Conservation (phyloP, 164 flowering plant genomes). For the Magnolia sinica region DNA sequence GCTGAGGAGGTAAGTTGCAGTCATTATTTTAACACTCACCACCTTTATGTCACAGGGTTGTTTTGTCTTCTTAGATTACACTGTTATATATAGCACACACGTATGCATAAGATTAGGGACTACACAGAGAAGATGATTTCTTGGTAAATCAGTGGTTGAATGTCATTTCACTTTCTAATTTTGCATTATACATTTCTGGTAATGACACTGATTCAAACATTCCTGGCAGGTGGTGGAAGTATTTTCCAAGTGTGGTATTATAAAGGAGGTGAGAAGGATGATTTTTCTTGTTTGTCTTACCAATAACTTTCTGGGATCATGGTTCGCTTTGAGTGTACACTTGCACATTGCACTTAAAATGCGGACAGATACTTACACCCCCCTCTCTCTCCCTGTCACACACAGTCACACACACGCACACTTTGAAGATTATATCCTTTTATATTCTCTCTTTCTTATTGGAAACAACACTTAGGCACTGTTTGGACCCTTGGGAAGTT, state of each 20-base stretch:
- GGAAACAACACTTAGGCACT: too few relatives aligned
- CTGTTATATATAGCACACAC: background rate
- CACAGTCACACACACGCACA: too few relatives aligned
- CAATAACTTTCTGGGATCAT: background rate
- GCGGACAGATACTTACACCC: too few relatives aligned
- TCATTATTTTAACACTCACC: background rate
- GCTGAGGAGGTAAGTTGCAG: slow-evolving; percentile 67
- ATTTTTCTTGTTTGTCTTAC: background rate
- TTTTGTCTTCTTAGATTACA: background rate
- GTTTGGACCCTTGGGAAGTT: too few relatives aligned
- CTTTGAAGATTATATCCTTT: too few relatives aligned
- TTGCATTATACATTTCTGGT: background rate
- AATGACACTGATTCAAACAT: background rate
- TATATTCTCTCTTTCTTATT: too few relatives aligned
- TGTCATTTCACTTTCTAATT: background rate
- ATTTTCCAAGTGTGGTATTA: slow-evolving; percentile 92
- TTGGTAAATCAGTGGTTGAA: background rate
- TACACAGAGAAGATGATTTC: background rate
- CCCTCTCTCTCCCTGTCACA: too few relatives aligned
- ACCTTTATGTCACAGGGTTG: background rate
- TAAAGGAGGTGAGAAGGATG: slow-evolving; percentile 68
- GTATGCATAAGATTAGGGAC: background rate
- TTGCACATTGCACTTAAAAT: too few relatives aligned
- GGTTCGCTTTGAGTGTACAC: too few relatives aligned
- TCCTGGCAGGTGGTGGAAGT: slow-evolving; percentile 76